Evolutionary conservation across 139 green algal species (phyloP).

Genomic region (Closterium sp.): DNA sequence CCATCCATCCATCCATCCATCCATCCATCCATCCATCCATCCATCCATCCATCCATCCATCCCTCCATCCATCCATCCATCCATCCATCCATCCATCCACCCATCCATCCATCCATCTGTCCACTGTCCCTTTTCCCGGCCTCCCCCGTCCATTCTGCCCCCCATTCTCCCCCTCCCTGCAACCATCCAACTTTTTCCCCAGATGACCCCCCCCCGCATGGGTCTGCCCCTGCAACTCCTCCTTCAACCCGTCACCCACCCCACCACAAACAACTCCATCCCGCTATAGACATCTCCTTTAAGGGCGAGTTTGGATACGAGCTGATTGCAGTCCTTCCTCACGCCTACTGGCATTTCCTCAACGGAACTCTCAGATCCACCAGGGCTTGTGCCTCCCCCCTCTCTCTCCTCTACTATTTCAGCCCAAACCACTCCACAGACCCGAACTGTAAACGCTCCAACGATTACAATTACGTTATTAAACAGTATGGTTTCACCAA

Average conservation of each 20-base stretch:
- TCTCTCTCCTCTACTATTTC: conserved; percentile 19
- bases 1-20: too few relatives aligned
- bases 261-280: neutral
- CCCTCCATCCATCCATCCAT: too few relatives aligned
- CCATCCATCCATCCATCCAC: too few relatives aligned
- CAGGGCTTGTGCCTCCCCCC: neutral
- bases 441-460: neutral
- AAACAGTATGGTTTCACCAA: conserved; percentile 7
- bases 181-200: too few relatives aligned
- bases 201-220: neutral
- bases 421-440: conserved; percentile 12
- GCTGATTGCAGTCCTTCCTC: conserved; percentile 7
- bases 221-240: neutral
- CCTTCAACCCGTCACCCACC: neutral
- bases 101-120: too few relatives aligned
- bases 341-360: conserved; percentile 19
- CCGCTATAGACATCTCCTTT: conserved; percentile 10
- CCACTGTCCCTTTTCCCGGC: too few relatives aligned
- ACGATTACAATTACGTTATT: conserved; percentile 16
- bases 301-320: conserved; percentile 20
- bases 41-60: too few relatives aligned
- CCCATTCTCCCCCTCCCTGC: too few relatives aligned
- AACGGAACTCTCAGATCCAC: conserved; percentile 17
- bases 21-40: too few relatives aligned
- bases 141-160: too few relatives aligned